Base-by-base conservation (phyloP, 306 rosid genomes). In the Acacia crassicarpa region DNA sequence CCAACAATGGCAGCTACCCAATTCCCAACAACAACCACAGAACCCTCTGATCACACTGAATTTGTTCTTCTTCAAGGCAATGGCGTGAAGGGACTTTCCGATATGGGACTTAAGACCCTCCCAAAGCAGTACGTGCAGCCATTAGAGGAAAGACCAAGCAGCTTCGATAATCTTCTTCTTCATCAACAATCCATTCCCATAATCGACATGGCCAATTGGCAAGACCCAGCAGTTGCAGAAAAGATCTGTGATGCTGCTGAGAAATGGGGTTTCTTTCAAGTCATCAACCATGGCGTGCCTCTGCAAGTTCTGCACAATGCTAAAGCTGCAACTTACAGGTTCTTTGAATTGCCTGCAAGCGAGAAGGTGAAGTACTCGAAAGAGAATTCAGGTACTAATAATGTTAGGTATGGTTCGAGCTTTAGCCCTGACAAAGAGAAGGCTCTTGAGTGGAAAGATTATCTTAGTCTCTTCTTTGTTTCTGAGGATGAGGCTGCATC, bases 391-490 rank as follows among this genome's bases (percentile, higher is more conserved):
- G 6, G 62, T 20, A 78, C 90, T 1, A 85, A 74, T 2, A 75
- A 79, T 62, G 88, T 90, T 63, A 74, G 89, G 41, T 90, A 83
- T 45, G 92, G 91, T 0, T 84, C 90, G 0, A 90, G 92, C 86
- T 91, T 90, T 80, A 80, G 69, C 71, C 88, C 92, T 54, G 45
- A 78, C 32, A 71, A 88, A 1, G 96, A 91, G 88, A 88, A 83
- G 63, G 90, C 90, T 13, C 69, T 90, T 14, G 96, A 91, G 83
- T 91, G 94, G 96, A 91, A 88, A 35, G 92, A 91, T 65, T 90
- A 86, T 27, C 89, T 90, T 0, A 88, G 89, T 20, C 90, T 91
- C 77, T 84, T 85, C 75, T 90, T 82, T 84, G 90, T 85, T 35
- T 90, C 90, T n/a, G 92, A 91, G 30, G 82, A 81, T 19, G 89